These are phyloP conservation scores for Acacia concinna DNA, from an alignment of 331 rosid genomes.

Conservation along the genomic window DNA sequence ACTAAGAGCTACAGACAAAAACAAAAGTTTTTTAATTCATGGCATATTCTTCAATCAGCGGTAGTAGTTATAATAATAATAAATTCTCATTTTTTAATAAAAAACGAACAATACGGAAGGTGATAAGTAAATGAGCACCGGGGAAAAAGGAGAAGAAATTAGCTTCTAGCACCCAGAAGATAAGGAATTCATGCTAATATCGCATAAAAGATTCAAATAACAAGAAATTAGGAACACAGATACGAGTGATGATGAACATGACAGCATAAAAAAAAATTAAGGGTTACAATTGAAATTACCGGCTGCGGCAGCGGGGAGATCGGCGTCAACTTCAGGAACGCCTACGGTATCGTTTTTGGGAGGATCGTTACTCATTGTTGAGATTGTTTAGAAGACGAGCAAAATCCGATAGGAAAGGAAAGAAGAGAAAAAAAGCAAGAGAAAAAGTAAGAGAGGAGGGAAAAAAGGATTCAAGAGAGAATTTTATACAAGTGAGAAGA, in stretches of 20 bases:
- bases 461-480: conserved; percentile 1
- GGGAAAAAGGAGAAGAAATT: neutral
- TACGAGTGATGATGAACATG: neutral
- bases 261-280: neutral
- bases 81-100: neutral
- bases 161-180: neutral
- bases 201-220: neutral
- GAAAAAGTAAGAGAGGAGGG: conserved; percentile 26
- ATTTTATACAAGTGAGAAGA: no score
- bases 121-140: neutral
- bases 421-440: conserved; percentile 17
- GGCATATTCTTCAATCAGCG: conserved; percentile 1
- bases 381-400: conserved; percentile 32
- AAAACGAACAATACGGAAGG: neutral
- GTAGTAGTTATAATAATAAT: neutral
- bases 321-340: conserved; percentile 56
- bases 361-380: conserved; percentile 40
- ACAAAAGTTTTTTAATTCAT: conserved; percentile 25
- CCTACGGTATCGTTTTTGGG: conserved; percentile 36
- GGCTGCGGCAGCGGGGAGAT: conserved; percentile 66
- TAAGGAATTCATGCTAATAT: neutral
- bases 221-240: neutral
- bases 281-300: conserved; percentile 39
- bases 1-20: conserved; percentile 57
- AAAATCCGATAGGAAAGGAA: neutral